phyloP scores from a whole-genome alignment of 2,329 filamentous ascomycete species.

The Cordyceps javanica region DNA sequence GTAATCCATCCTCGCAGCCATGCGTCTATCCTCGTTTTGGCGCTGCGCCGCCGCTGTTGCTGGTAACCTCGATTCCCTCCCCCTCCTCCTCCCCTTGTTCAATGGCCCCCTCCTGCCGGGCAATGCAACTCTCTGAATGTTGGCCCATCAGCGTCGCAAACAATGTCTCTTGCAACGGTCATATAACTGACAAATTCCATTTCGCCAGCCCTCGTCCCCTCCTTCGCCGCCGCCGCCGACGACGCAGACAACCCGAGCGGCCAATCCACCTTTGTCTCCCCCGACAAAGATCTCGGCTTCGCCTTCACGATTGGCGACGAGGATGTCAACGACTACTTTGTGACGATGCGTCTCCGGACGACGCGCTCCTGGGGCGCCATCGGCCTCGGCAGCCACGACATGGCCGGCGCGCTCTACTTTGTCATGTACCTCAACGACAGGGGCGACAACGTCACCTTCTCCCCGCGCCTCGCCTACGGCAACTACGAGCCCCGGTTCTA shows the following conservation, averaged over 20 bases:
- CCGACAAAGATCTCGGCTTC: conserved; percentile 40
- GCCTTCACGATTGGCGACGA: conserved; percentile 44
- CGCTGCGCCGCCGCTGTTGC: conserved; percentile 6
- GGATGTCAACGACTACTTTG: conserved; percentile 43
- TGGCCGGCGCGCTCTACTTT: conserved; percentile 47
- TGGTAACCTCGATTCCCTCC: neutral
- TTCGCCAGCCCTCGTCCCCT: conserved; percentile 15
- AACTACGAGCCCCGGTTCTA: conserved; percentile 47
- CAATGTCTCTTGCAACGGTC: neutral
- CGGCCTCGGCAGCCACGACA: conserved; percentile 47
- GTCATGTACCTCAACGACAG: conserved; percentile 45
- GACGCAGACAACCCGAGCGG: conserved; percentile 23
- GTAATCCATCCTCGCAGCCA: neutral
- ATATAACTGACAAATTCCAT: neutral
- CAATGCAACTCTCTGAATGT: neutral
- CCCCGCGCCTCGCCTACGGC: conserved; percentile 44
- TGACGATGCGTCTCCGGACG: conserved; percentile 44
- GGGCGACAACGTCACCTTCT: conserved; percentile 48
- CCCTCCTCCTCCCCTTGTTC: neutral
- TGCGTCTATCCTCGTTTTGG: conserved; percentile 9
- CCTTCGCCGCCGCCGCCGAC: conserved; percentile 20
- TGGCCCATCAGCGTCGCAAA: neutral
- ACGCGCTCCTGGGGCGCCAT: conserved; percentile 46
- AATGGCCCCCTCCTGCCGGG: neutral
- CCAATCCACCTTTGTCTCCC: conserved; percentile 39